Base-by-base conservation (phyloP, 441 rosid genomes). In the Pelargonium myrrhifolium region DNA sequence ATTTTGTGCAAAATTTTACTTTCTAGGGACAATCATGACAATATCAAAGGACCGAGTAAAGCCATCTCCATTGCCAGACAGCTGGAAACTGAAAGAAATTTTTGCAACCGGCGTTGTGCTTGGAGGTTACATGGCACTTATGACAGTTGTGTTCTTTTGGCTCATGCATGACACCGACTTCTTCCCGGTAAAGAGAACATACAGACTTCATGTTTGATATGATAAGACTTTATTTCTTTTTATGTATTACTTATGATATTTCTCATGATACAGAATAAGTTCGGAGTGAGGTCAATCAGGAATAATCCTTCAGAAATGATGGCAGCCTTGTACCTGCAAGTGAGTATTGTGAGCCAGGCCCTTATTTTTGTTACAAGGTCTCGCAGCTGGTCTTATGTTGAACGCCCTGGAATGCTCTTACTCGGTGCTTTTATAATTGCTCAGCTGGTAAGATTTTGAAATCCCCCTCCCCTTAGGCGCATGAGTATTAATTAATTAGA, bases 311-410 rank as follows among this genome's bases (percentile, higher is more conserved):
- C 72, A 42, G 80, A 89, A 76, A 87, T 87, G 94, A 87, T 83
- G 94, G 85, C 94, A 42, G 94, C 96, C 60, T 71, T 87, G 55
- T 89, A 89, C 78, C 82, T 92, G 11, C 97, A 92, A 93, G 98
- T 90, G 60, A 93, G 97, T 72, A 89, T 90, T 56, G 78, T 89
- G 37, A 87, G 97, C 69, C 97, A 92, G 75, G 92, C 98, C 47
- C 96, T 90, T 45, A 90, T 90, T 69, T 90, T 93, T 60, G 94
- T 90, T 49, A 90, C 96, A 26, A 80, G 98, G 66, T 90, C 98
- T 17, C 92, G 93, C 77, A 85, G 97, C 81, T 92, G 97, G 97
- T 92, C 97, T 42, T 92, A 1, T 6, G 65, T 82, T 1, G 97
- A 90, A 74, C 87, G 87, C 68, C 97, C 98, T 22, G 94, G 96